Conservation (phyloP, 2,329 filamentous ascomycete species). For the Stagonosporopsis vannaccii region DNA sequence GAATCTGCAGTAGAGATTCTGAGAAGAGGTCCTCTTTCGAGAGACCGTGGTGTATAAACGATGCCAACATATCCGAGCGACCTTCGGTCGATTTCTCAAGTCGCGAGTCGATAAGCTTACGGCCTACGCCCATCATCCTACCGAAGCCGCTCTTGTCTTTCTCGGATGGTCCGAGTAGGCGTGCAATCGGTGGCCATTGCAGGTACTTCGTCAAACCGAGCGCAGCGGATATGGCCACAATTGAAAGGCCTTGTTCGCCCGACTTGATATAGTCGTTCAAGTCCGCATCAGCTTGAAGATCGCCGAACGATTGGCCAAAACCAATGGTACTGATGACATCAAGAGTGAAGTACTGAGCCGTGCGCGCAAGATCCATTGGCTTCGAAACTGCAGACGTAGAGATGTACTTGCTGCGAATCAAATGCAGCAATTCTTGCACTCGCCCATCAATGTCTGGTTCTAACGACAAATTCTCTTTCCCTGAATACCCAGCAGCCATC, state of each 20-base stretch:
- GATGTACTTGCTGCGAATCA: conserved; percentile 57
- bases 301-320: conserved; percentile 60
- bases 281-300: conserved; percentile 58
- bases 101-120: conserved; percentile 28
- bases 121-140: conserved; percentile 30
- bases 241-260: conserved; percentile 40
- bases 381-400: conserved; percentile 14
- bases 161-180: conserved; percentile 34
- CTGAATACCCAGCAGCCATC: conserved; percentile 60
- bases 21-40: conserved; percentile 47
- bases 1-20: conserved; percentile 55
- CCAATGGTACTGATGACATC: conserved; percentile 62
- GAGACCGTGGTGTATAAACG: conserved; percentile 57
- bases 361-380: conserved; percentile 55
- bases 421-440: conserved; percentile 54
- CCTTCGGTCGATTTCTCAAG: conserved; percentile 51
- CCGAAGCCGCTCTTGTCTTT: conserved; percentile 42
- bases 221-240: conserved; percentile 11
- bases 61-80: conserved; percentile 60
- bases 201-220: conserved; percentile 24
- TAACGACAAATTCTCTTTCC: conserved; percentile 59
- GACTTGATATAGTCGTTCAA: conserved; percentile 54
- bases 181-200: conserved; percentile 29
- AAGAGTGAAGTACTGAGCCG: conserved; percentile 61
- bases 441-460: conserved; percentile 58